A percentile compares a stretch with the other conserved stretches of the same genome.
Evolutionary conservation across 1,284 basidiomycete species (phyloP).

Genomic region (Malassezia equina): DNA sequence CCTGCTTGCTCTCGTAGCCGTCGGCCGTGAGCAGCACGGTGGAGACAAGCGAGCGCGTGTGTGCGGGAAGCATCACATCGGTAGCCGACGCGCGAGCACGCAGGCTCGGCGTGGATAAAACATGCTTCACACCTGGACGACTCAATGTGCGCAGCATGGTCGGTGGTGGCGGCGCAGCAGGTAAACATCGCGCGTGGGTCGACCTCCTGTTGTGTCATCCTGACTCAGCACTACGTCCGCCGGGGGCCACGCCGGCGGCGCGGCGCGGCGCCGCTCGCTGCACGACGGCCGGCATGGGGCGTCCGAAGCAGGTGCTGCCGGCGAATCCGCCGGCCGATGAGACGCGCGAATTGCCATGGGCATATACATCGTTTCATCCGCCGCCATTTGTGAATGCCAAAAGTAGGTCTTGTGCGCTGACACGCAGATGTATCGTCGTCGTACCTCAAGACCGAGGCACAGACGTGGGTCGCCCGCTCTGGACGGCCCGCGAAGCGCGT

Average conservation of each 20-base stretch:
- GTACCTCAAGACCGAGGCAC: conserved; percentile 43
- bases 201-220: background rate
- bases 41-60: conserved; percentile 24
- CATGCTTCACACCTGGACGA: conserved; percentile 6
- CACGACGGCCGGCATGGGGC: background rate
- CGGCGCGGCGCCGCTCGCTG: background rate
- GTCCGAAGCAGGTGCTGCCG: conserved; percentile 31
- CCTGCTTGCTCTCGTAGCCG: conserved; percentile 30
- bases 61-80: background rate
- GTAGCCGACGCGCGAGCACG: background rate
- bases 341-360: conserved; percentile 32
- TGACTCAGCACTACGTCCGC: background rate
- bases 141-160: conserved; percentile 13
- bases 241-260: too few species aligned
- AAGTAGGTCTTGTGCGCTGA: conserved; percentile 20
- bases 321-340: conserved; percentile 28
- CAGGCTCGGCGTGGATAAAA: conserved; percentile 5
- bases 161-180: background rate
- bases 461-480: conserved; percentile 37
- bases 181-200: background rate
- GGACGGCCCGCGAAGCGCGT: conserved; percentile 11
- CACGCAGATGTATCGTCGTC: conserved; percentile 34
- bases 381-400: conserved; percentile 43
- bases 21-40: conserved; percentile 34
- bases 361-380: conserved; percentile 37